Percentiles rank a stretch among this genome's conserved stretches.
Evolutionary conservation across 2,329 filamentous ascomycete genomes (phyloP).

Genomic region (Aspergillus sp.): DNA sequence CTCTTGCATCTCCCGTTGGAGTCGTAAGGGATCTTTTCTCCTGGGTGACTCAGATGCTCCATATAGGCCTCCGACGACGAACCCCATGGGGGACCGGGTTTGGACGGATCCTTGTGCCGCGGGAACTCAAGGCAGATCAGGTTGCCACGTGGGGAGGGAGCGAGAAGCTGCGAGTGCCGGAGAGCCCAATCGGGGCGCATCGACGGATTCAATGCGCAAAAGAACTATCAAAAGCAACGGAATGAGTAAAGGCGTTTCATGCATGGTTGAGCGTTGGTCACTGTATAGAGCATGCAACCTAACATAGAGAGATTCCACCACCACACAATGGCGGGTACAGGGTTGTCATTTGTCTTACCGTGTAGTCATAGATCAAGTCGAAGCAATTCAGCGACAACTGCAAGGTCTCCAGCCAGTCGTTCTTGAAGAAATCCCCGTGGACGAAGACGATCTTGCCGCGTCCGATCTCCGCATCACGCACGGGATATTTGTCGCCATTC

Average conservation of each 20-base stretch:
- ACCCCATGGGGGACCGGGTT: slow-evolving; percentile 71
- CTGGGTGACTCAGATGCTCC: slow-evolving; percentile 68
- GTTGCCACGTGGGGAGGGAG: slow-evolving; percentile 45
- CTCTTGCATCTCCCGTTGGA: slow-evolving; percentile 51
- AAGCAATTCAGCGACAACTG: slow-evolving; percentile 35
- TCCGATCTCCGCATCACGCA: slow-evolving; percentile 34
- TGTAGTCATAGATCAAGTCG: slow-evolving; percentile 62
- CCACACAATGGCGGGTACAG: not conserved
- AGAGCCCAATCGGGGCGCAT: slow-evolving; percentile 59
- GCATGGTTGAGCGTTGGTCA: not conserved
- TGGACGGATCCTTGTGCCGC: slow-evolving; percentile 64
- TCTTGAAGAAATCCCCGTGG: slow-evolving; percentile 46
- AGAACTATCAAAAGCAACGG: slow-evolving; percentile 48
- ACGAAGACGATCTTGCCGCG: slow-evolving; percentile 42
- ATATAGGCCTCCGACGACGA: slow-evolving; percentile 68
- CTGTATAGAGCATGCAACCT: not conserved
- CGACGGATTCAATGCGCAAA: slow-evolving; percentile 57
- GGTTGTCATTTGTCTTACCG: slow-evolving; percentile 42
- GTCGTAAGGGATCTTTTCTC: slow-evolving; percentile 64
- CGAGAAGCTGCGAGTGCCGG: slow-evolving; percentile 55
- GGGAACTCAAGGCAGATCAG: slow-evolving; percentile 76
- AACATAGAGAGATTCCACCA: not conserved
- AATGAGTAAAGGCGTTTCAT: not conserved
- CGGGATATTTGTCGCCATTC: slow-evolving; percentile 34
- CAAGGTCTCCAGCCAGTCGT: slow-evolving; percentile 40